A percentile compares a stretch with the other conserved stretches of the same genome.
Conservation (phyloP, 2,329 filamentous ascomycete genomes). For the Botrytis squamosa region DNA sequence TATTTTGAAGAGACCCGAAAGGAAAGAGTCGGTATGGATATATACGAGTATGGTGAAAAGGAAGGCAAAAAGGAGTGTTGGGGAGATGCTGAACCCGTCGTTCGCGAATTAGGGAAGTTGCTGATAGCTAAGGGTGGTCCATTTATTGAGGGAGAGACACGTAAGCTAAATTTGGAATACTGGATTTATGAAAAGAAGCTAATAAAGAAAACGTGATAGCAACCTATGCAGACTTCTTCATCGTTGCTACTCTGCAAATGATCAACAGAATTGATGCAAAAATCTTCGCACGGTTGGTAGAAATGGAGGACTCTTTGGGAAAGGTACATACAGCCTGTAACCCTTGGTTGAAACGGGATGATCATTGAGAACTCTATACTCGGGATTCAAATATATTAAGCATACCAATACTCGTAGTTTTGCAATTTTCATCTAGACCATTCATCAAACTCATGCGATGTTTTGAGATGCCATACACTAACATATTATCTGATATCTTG, state of each 20-base stretch:
- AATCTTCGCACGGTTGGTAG: conserved; percentile 43
- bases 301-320: conserved; percentile 31
- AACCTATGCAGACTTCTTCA: conserved; percentile 58
- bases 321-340: conserved; percentile 29
- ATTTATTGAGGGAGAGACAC: conserved; percentile 57
- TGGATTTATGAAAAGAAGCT: neutral
- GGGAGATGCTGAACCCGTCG: conserved; percentile 46
- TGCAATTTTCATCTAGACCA: neutral
- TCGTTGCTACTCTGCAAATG: conserved; percentile 51
- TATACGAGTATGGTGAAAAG: conserved; percentile 50
- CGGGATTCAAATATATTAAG: neutral
- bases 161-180: conserved; percentile 22
- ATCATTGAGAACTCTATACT: conserved; percentile 24
- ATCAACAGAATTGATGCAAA: conserved; percentile 42
- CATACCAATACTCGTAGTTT: neutral
- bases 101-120: conserved; percentile 44
- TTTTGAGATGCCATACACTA: neutral
- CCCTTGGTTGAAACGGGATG: conserved; percentile 33
- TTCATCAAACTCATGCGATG: neutral
- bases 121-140: conserved; percentile 52
- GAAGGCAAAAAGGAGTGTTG: conserved; percentile 52
- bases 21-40: conserved; percentile 49
- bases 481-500: too few species aligned
- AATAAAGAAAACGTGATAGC: conserved; percentile 31
- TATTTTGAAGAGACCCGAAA: conserved; percentile 58